phyloP scores from a whole-genome alignment of 2,329 filamentous ascomycete genomes.

The Aspergillus piperis region DNA sequence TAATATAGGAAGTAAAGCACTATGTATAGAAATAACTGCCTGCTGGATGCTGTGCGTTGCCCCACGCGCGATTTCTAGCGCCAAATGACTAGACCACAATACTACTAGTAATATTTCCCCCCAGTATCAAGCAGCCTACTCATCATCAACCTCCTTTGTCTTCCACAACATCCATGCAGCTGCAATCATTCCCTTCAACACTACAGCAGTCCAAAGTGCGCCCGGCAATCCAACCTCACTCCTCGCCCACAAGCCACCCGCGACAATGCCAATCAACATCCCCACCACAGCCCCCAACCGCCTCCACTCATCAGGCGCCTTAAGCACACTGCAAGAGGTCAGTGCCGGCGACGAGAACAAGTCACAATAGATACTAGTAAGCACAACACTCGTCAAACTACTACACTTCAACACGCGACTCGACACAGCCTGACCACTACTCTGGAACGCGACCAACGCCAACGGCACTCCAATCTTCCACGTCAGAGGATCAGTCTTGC shows the following conservation, averaged over 20 bases:
- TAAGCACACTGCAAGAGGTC: slow-evolving; percentile 31
- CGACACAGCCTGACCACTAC: slow-evolving; percentile 74
- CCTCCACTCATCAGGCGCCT: slow-evolving; percentile 57
- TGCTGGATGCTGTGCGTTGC: too few species aligned
- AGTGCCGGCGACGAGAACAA: slow-evolving; percentile 67
- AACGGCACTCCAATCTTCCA: slow-evolving; percentile 68
- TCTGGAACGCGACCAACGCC: slow-evolving; percentile 72
- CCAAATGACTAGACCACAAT: too few species aligned
- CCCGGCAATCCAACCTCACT: slow-evolving; percentile 54
- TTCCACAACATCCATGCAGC: slow-evolving; percentile 65
- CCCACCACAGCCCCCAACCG: slow-evolving; percentile 53
- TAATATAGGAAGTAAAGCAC: too few species aligned
- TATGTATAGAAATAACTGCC: too few species aligned
- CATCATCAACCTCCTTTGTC: slow-evolving; percentile 19
- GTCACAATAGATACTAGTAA: slow-evolving; percentile 82
- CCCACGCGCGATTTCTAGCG: too few species aligned
- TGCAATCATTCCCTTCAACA: slow-evolving; percentile 59
- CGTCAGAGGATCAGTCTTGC: slow-evolving; percentile 44
- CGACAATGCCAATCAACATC: slow-evolving; percentile 56
- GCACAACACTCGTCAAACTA: slow-evolving; percentile 73
- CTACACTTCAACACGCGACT: slow-evolving; percentile 70
- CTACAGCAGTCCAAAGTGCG: slow-evolving; percentile 62
- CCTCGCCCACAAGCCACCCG: slow-evolving; percentile 58
- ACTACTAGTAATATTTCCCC: too few species aligned
- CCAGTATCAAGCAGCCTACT: slow-evolving; percentile 27